A percentile compares a stretch with the other conserved stretches of the same genome.
These are phyloP conservation scores for Candida dajiaensis DNA, from an alignment of 805 yeast species.

Conservation along the genomic window DNA sequence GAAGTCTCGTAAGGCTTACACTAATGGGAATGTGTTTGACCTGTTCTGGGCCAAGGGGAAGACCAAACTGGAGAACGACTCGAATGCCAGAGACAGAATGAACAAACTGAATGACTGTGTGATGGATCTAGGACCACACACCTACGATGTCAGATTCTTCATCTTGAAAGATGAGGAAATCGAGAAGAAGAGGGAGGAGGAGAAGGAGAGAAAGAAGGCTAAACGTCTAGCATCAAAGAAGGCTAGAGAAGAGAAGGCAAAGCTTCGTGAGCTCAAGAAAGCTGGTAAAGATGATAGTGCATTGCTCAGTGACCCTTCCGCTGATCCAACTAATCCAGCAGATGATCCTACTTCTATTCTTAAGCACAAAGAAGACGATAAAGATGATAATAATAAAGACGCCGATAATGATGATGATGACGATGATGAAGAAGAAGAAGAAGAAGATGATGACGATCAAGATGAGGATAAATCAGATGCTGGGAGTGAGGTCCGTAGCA, in stretches of 20 bases:
- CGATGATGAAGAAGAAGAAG: constrained; percentile 3
- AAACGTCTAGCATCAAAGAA: constrained; percentile 30
- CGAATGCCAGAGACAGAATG: constrained; percentile 79
- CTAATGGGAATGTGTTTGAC: constrained; percentile 62
- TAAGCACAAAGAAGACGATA: constrained; percentile 2
- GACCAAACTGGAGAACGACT: constrained; percentile 34
- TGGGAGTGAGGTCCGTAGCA: constrained; percentile 1
- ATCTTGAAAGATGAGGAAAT: constrained; percentile 77
- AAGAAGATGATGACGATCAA: constrained; percentile 11
- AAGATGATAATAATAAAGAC: constrained; percentile 1
- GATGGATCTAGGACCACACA: constrained; percentile 77
- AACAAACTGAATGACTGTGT: constrained; percentile 76
- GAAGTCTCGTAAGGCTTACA: constrained; percentile 66
- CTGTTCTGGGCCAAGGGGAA: constrained; percentile 73
- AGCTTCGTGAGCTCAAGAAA: constrained; percentile 12
- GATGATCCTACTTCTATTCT: not conserved
- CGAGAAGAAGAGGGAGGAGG: constrained; percentile 41
- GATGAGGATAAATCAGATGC: constrained; percentile 3
- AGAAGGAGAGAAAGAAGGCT: constrained; percentile 32
- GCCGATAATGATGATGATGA: not conserved
- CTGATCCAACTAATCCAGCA: not conserved
- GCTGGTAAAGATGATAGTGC: not conserved
- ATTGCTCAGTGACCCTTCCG: not conserved
- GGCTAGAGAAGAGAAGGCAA: constrained; percentile 29
- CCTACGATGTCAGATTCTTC: constrained; percentile 69